These are phyloP conservation scores for Phyllosticta citriasiana DNA, from an alignment of 2,329 filamentous ascomycete genomes.

Conservation along the genomic window DNA sequence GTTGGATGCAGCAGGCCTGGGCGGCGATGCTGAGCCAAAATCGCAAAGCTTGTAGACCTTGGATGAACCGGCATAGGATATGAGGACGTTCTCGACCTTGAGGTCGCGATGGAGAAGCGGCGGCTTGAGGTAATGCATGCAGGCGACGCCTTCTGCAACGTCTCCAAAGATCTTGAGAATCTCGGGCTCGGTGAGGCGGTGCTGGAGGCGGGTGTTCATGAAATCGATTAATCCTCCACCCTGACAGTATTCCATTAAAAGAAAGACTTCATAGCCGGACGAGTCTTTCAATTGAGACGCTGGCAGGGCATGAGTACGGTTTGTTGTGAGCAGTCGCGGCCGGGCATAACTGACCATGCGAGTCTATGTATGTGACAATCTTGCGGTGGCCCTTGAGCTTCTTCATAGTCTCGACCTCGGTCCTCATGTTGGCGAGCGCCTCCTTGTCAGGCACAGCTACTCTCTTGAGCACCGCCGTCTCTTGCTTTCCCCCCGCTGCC, in stretches of 20 bases:
- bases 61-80: constrained; percentile 56
- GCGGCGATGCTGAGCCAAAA: constrained; percentile 84
- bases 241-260: constrained; percentile 96
- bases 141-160: constrained; percentile 89
- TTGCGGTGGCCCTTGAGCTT: constrained; percentile 91
- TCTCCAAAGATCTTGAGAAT: constrained; percentile 96
- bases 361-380: constrained; percentile 98
- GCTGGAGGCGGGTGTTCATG: constrained; percentile 96
- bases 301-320: neutral
- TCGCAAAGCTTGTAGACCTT: constrained; percentile 92
- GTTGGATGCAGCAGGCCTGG: constrained; percentile 73
- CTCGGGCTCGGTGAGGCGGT: constrained; percentile 93
- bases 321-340: neutral
- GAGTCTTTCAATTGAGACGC: constrained; percentile 81
- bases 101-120: constrained; percentile 85
- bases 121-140: constrained; percentile 98
- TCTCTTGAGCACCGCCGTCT: constrained; percentile 80
- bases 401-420: constrained; percentile 99
- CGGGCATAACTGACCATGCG: constrained; percentile 44
- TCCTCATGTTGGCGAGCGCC: constrained; percentile 88
- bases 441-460: constrained; percentile 97
- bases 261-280: constrained; percentile 88
- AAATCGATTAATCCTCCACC: constrained; percentile 96
- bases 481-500: constrained; percentile 63
- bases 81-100: constrained; percentile 97